Evolutionary conservation across 768 basidiomycete genomes (phyloP), one percentile per base, ranked within the genome.

Genomic region (Xerocomus spinulosus): DNA sequence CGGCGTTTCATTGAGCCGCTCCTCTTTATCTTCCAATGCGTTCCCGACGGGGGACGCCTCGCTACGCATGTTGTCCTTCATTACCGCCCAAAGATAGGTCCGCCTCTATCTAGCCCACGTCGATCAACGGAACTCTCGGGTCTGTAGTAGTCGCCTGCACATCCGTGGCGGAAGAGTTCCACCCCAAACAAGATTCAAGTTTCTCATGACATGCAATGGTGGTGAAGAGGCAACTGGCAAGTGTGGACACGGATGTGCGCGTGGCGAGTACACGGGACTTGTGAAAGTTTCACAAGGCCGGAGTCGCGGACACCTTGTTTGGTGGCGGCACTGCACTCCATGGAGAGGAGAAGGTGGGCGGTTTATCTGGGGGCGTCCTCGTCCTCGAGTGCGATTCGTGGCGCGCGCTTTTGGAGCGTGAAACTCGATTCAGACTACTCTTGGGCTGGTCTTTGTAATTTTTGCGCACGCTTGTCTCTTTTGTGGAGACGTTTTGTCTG

Each of bases 361-460:
- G 28, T 45, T 15, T 12, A 1, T 20, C 17, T 12, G 24, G 23
- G 17, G 18, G 21, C 8, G 8, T 13, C 25, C 25, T 47, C 36
- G 38, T 40, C 34, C 42, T 50, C 35, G 35, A 55, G 54, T 47
- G 34, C 44, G 21, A 45, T 49, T 52, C 54, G 56, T 55, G 54
- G 56, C 48, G 52, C 50, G 28, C 39, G 44, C 26, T 28, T 42
- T 41, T 10, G 44, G 5, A 28, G 51, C 32, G 53, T 30, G 49
- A 46, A 54, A 57, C 45, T 44, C 48, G 42, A 49, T 44, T 52
- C 53, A 49, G 53, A 49, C 50, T 47, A 51, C 14, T 48, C 49
- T 51, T 32, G 42, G 26, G 15, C 49, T 51, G 50, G 46, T 55
- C 43, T 30, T 33, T 21, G 14, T 10, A 9, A 49, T 59, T 59